These are phyloP conservation scores for Blastocystis sp. DNA, from an alignment of 352 stramenopile species.

Conservation along the genomic window DNA sequence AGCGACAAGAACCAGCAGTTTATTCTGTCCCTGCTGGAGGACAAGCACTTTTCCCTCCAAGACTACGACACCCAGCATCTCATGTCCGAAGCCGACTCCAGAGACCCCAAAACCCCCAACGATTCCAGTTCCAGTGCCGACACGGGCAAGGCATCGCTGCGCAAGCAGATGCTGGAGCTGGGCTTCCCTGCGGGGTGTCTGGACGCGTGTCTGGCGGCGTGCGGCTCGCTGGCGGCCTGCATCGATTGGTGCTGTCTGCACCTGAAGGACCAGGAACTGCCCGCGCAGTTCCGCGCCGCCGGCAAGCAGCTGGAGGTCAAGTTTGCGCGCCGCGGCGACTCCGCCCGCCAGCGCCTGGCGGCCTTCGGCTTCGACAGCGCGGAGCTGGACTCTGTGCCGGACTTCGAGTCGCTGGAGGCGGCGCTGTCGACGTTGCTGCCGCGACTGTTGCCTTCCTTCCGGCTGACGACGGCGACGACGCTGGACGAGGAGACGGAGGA, in stretches of 20 bases:
- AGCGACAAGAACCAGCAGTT: conserved; percentile 69
- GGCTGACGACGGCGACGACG: neutral
- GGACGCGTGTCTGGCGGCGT: neutral
- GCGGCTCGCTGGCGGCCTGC: conserved; percentile 37
- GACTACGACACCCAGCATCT: too few species aligned
- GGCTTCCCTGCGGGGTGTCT: conserved; percentile 13
- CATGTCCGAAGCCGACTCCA: neutral
- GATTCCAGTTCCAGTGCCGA: neutral
- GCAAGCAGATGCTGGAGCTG: neutral
- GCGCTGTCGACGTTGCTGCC: neutral
- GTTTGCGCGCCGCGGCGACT: neutral
- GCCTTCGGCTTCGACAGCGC: neutral
- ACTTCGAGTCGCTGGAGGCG: neutral
- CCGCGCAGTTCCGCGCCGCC: conserved; percentile 78
- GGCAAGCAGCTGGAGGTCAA: conserved; percentile 83
- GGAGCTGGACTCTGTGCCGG: neutral
- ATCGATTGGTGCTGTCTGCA: conserved; percentile 73
- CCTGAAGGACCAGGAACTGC: conserved; percentile 71
- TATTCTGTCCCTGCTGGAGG: conserved; percentile 7
- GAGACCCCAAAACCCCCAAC: neutral
- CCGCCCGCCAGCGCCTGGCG: neutral
- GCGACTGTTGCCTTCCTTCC: neutral
- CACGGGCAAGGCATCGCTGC: neutral
- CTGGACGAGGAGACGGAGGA: neutral
- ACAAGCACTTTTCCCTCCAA: neutral